These are phyloP conservation scores for Fonsecaea pedrosoi DNA, from an alignment of 2,329 filamentous ascomycete species.

Conservation along the genomic window DNA sequence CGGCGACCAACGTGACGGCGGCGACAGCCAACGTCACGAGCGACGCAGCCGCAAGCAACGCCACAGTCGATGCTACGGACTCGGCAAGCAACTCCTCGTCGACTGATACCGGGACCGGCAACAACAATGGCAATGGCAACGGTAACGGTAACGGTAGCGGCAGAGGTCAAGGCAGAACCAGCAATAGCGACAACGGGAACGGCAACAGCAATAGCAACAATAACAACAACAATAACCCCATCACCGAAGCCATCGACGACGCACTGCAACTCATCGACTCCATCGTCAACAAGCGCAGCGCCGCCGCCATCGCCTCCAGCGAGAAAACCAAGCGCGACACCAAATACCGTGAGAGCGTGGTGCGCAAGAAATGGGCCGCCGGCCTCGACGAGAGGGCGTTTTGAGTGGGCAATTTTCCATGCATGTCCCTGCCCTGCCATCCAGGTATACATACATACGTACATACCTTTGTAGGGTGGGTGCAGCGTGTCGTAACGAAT, in stretches of 20 bases:
- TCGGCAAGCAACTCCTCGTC: not conserved
- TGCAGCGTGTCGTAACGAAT: too few relatives aligned
- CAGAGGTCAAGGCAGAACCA: not conserved
- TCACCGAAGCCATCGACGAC: slow-evolving; percentile 18
- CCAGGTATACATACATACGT: too few relatives aligned
- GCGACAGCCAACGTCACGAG: slow-evolving; percentile 1
- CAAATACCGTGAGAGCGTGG: slow-evolving; percentile 4
- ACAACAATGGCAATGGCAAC: slow-evolving; percentile 4
- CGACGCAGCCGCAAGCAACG: slow-evolving; percentile 1
- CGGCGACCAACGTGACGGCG: slow-evolving; percentile 13
- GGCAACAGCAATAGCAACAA: slow-evolving; percentile 14
- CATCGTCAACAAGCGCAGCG: slow-evolving; percentile 17
- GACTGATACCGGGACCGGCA: not conserved
- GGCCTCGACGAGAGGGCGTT: slow-evolving; percentile 20
- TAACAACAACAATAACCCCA: not conserved
- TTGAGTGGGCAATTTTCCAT: not conserved
- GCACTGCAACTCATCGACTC: slow-evolving; percentile 13
- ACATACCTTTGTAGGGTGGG: too few relatives aligned
- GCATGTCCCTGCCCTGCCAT: too few relatives aligned
- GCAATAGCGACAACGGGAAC: slow-evolving; percentile 1
- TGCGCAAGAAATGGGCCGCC: slow-evolving; percentile 3
- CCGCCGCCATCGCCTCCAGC: not conserved
- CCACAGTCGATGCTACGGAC: not conserved
- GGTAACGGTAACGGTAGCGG: not conserved
- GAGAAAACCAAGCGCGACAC: slow-evolving; percentile 15